A percentile compares a stretch with the other conserved stretches of the same genome.
These are phyloP conservation scores for Tillandsia fasciculata DNA, from an alignment of 176 grass and related monocot genomes.

Conservation along the genomic window DNA sequence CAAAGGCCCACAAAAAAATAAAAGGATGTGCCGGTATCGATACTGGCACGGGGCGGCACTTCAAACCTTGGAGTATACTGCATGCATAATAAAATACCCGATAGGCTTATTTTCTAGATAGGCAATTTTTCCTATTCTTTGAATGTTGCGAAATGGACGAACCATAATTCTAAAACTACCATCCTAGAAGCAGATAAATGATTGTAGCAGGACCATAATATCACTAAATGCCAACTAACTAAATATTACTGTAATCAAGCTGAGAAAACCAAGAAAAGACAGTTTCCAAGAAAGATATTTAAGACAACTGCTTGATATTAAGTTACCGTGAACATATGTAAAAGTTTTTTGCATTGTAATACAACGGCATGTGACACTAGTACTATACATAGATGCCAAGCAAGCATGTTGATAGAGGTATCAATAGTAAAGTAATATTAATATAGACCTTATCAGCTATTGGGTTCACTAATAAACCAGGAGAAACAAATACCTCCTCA, in stretches of 20 bases:
- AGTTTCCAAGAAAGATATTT: no score
- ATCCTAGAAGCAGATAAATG: neutral
- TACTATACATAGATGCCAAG: neutral
- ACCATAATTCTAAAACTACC: neutral
- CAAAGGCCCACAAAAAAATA: no score
- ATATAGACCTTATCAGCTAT: no score
- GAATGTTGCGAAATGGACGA: neutral
- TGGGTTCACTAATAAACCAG: neutral
- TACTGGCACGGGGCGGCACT: no score
- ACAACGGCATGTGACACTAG: no score
- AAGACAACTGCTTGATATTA: no score
- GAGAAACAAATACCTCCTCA: constrained; percentile 58
- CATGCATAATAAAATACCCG: neutral
- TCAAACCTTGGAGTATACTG: neutral
- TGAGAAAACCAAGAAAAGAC: neutral
- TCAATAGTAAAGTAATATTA: no score
- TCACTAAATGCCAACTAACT: neutral
- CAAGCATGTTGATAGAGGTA: neutral
- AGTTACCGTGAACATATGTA: no score
- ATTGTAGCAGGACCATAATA: neutral
- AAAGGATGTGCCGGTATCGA: no score
- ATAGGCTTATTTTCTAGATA: neutral
- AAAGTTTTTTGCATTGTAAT: no score
- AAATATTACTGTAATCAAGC: neutral
- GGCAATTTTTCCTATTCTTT: neutral